Conservation (phyloP, 805 yeast species). For the Diddensiella transvaalensis region DNA sequence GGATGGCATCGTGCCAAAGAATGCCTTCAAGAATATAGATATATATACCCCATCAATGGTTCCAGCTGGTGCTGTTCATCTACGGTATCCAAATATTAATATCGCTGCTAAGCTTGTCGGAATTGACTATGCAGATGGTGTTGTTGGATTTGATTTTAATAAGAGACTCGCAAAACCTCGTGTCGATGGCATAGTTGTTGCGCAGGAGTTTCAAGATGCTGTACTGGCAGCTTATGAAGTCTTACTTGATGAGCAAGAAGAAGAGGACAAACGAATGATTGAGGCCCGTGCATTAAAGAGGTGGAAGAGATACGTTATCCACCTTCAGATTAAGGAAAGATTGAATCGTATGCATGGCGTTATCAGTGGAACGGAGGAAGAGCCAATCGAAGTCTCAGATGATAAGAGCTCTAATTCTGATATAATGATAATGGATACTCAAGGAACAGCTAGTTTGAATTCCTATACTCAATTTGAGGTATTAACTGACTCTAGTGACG, state of each 20-base stretch:
- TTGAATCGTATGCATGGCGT: slow-evolving; percentile 25
- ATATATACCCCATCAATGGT: slow-evolving; percentile 68
- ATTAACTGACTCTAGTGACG: neutral
- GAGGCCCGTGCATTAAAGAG: slow-evolving; percentile 40
- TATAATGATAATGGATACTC: neutral
- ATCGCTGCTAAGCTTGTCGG: slow-evolving; percentile 68
- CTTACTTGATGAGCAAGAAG: slow-evolving; percentile 47
- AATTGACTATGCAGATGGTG: slow-evolving; percentile 83
- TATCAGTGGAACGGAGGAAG: slow-evolving; percentile 5
- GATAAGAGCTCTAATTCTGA: slow-evolving; percentile 13
- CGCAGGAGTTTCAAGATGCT: slow-evolving; percentile 58
- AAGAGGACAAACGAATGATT: slow-evolving; percentile 40
- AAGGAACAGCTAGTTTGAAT: neutral
- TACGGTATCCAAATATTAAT: slow-evolving; percentile 49
- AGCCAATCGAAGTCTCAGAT: neutral
- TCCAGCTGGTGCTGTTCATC: slow-evolving; percentile 70
- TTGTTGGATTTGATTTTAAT: slow-evolving; percentile 77
- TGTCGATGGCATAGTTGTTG: slow-evolving; percentile 74
- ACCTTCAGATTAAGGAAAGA: slow-evolving; percentile 27
- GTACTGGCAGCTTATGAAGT: slow-evolving; percentile 48
- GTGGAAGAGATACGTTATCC: slow-evolving; percentile 36
- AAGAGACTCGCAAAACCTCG: slow-evolving; percentile 54
- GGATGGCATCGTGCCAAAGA: slow-evolving; percentile 62
- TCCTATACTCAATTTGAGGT: neutral
- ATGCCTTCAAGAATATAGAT: slow-evolving; percentile 74